Percentiles rank a stretch among this genome's conserved stretches.
Evolutionary conservation across 176 grass and related monocot species (phyloP).

Genomic region (Canna indica): DNA sequence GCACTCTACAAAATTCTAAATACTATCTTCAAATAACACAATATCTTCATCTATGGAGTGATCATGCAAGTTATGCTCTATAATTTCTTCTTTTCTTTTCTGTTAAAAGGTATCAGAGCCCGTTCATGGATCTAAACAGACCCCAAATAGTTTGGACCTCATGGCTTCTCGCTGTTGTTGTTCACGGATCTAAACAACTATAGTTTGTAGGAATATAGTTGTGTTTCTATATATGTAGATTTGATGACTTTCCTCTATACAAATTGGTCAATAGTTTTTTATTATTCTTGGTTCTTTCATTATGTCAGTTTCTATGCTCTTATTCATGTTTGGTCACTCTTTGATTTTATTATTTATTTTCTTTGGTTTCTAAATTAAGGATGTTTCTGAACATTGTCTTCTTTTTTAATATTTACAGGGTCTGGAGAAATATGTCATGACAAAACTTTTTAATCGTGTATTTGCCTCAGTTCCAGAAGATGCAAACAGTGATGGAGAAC

Average conservation of each 20-base stretch:
- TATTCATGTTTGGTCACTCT: background rate
- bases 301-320: background rate
- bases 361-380: conserved; percentile 19
- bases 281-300: background rate
- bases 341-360: background rate
- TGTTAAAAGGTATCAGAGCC: too few species aligned
- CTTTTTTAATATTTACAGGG: conserved; percentile 44
- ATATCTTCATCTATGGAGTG: too few species aligned
- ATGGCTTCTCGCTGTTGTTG: too few species aligned
- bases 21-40: too few species aligned
- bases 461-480: conserved; percentile 97
- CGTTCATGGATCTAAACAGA: too few species aligned
- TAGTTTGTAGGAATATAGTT: background rate
- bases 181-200: too few species aligned
- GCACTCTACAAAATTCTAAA: too few species aligned
- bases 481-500: conserved; percentile 74
- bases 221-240: background rate
- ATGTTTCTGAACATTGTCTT: background rate
- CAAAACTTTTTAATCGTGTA: conserved; percentile 77
- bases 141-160: too few species aligned
- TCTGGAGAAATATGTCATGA: conserved; percentile 99
- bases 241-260: background rate
- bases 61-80: too few species aligned
- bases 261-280: background rate
- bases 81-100: too few species aligned